Evolutionary conservation across 805 yeast genomes (phyloP).

Genomic region (Lachancea nothofagi): DNA sequence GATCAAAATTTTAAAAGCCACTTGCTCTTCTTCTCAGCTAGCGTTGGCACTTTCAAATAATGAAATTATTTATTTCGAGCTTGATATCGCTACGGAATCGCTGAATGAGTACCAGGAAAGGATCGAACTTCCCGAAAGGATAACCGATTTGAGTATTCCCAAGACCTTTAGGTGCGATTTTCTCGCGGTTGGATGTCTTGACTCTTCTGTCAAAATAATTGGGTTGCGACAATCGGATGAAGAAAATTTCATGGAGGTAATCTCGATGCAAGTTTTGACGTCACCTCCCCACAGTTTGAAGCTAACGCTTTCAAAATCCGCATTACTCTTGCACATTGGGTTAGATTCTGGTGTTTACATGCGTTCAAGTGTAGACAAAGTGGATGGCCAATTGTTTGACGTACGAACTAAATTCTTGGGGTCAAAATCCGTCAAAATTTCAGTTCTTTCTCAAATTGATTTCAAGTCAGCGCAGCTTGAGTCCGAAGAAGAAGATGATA

Average conservation of each 20-base stretch:
- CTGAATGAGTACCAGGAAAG: constrained; percentile 66
- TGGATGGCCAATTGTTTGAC: constrained; percentile 57
- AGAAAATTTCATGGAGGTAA: constrained; percentile 50
- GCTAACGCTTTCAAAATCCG: constrained; percentile 17
- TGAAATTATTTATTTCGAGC: constrained; percentile 78
- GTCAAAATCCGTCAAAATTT: constrained; percentile 51
- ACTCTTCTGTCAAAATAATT: constrained; percentile 61
- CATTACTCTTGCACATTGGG: constrained; percentile 62
- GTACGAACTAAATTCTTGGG: constrained; percentile 73
- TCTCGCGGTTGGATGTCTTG: constrained; percentile 67
- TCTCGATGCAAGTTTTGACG: constrained; percentile 62
- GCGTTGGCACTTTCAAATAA: constrained; percentile 65
- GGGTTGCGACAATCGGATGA: constrained; percentile 45
- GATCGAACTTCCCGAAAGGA: constrained; percentile 46
- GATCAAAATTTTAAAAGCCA: constrained; percentile 50
- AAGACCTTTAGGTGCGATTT: constrained; percentile 46
- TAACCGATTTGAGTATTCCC: constrained; percentile 49
- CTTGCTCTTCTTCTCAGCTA: constrained; percentile 63
- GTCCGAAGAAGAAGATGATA: constrained; percentile 15
- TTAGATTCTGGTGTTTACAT: constrained; percentile 79
- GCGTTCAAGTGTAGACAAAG: constrained; percentile 49
- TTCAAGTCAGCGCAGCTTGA: constrained; percentile 17
- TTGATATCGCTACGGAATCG: constrained; percentile 45
- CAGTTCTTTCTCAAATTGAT: constrained; percentile 19
- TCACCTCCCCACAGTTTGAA: constrained; percentile 42